These are phyloP conservation scores for Xylariaceae sp. DNA, from an alignment of 2,329 filamentous ascomycete species.

Conservation along the genomic window DNA sequence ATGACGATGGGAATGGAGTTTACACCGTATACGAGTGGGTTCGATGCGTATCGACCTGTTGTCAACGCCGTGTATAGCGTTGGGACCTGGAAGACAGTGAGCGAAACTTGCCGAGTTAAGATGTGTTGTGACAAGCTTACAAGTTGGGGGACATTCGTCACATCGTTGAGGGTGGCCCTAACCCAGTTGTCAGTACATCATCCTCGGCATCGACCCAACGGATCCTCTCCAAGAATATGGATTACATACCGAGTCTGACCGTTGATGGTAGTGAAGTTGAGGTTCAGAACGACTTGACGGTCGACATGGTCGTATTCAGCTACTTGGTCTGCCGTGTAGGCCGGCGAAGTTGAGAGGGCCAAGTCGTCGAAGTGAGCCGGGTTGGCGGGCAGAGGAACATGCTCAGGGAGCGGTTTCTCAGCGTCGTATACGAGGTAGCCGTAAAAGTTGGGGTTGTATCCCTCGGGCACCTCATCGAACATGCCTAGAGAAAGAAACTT, in stretches of 20 bases:
- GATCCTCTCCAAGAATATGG: neutral
- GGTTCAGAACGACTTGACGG: constrained; percentile 8
- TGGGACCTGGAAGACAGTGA: constrained; percentile 9
- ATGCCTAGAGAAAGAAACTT: constrained; percentile 6
- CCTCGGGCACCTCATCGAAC: constrained; percentile 14
- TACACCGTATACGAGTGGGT: constrained; percentile 11
- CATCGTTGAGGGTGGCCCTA: constrained; percentile 13
- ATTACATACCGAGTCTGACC: constrained; percentile 12
- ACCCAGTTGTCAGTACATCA: neutral
- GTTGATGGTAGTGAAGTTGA: constrained; percentile 13
- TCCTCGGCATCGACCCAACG: neutral
- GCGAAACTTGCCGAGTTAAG: neutral
- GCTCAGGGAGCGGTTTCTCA: constrained; percentile 9
- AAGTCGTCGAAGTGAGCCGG: constrained; percentile 6
- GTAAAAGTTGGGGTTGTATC: constrained; percentile 15
- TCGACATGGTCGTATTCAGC: constrained; percentile 9
- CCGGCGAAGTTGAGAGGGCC: constrained; percentile 6
- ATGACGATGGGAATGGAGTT: constrained; percentile 11
- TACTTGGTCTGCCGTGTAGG: constrained; percentile 10
- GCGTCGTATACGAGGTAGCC: constrained; percentile 13
- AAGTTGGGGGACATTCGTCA: constrained; percentile 8
- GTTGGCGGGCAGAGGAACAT: constrained; percentile 7
- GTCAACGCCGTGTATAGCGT: constrained; percentile 12
- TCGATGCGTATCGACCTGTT: constrained; percentile 8
- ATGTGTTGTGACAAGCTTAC: neutral